phyloP scores from a whole-genome alignment of 192 early-diverging fungal genomes.

The Geosiphon pyriformis region DNA sequence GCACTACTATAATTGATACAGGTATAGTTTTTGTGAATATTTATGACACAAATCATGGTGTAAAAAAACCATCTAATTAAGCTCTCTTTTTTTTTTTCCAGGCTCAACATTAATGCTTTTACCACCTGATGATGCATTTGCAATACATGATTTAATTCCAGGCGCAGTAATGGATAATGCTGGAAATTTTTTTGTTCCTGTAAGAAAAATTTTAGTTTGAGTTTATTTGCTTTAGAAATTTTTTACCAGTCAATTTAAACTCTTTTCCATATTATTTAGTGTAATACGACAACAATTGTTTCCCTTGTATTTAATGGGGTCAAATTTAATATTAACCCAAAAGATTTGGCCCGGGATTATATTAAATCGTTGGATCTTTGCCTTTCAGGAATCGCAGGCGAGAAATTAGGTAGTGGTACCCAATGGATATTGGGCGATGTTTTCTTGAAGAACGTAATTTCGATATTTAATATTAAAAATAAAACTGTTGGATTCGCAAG shows the following conservation, averaged over 20 bases:
- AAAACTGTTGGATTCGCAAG: constrained; percentile 5
- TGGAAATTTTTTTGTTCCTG: constrained; percentile 6
- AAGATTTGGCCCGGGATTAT: constrained; percentile 25
- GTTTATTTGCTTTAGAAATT: no score
- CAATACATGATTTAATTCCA: constrained; percentile 40
- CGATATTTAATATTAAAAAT: constrained; percentile 44
- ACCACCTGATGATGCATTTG: constrained; percentile 28
- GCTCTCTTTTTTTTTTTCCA: no score
- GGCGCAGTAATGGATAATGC: constrained; percentile 25
- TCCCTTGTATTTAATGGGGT: constrained; percentile 8
- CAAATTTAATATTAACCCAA: not conserved
- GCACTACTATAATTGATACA: constrained; percentile 35
- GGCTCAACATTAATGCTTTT: constrained; percentile 50
- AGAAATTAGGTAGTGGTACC: constrained; percentile 15
- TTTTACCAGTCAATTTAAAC: no score
- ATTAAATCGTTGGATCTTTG: not conserved
- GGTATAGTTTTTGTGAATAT: no score
- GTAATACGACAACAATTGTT: constrained; percentile 1
- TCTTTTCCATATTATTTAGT: no score
- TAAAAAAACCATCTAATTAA: no score
- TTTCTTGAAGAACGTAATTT: constrained; percentile 45
- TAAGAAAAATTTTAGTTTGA: no score
- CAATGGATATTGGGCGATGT: constrained; percentile 45
- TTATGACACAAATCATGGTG: no score
- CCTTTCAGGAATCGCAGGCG: constrained; percentile 32